Base-by-base conservation (phyloP, 768 basidiomycete species). In the Boletus vermiculosoides region DNA sequence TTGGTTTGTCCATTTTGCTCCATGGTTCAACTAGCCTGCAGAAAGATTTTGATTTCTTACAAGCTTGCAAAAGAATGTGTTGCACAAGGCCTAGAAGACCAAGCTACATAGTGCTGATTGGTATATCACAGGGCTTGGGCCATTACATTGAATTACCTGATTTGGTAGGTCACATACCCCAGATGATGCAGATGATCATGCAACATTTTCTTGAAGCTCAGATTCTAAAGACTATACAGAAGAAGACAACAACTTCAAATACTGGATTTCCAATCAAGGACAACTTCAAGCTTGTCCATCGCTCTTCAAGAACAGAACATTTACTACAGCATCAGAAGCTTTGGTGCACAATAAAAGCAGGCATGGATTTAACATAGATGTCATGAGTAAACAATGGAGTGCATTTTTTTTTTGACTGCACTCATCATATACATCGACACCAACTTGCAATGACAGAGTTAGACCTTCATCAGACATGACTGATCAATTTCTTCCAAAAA, bases 401-500 rank as follows among this genome's bases (percentile, higher is more conserved):
- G 52, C 44, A 86, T 73, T 23, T 31, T 44, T n/a, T n/a, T 45
- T 42, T 8, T 10, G 18, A 1, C 13, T 5, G 31, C 18, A 3
- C 20, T 37, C 23, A 10, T 33, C 20, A 12, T 5, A 1, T 46
- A 23, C 58, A 20, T 50, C 54, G 57, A 59, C 34, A 16, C 40
- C 34, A 31, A 48, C 40, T 8, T 16, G 20, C 25, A 34, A 42
- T 25, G 36, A 30, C 59, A 92, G 90, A 76, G 0, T 75, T 95
- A 39, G 94, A 96, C 69, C 83, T 87, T 60, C 86, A 93, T 71
- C 80, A 89, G 20, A 86, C 93, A 63, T 83, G 90, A 47, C 73
- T 97, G 50, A 84, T 97, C 73, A 97, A 97, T 70, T 90, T 82
- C 72, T 92, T 96, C 66, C 77, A 95, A 55, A 88, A 83, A 73